These are phyloP conservation scores for Hypoxylon crocopeplum DNA, from an alignment of 495 filamentous ascomycete species.

Conservation along the genomic window DNA sequence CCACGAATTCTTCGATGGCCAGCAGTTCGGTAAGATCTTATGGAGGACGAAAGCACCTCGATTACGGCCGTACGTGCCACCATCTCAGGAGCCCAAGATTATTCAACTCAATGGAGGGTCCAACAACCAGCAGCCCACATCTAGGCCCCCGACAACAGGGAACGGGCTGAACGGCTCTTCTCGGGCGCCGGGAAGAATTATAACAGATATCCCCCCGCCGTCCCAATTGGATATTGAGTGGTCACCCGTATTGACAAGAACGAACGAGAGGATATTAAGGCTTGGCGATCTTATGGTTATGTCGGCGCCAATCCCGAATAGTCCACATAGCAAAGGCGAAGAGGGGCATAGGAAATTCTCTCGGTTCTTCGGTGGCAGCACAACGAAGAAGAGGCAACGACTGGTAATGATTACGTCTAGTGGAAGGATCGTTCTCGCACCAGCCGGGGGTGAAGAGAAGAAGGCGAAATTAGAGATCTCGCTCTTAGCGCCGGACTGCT, in stretches of 20 bases:
- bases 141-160: slow-evolving; percentile 45
- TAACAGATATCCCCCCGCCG: slow-evolving; percentile 94
- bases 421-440: slow-evolving; percentile 85
- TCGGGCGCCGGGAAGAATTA: slow-evolving; percentile 73
- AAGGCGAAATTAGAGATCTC: slow-evolving; percentile 90
- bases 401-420: slow-evolving; percentile 95
- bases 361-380: slow-evolving; percentile 87
- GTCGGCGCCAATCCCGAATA: slow-evolving; percentile 75
- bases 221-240: slow-evolving; percentile 98
- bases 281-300: slow-evolving; percentile 87
- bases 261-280: slow-evolving; percentile 93
- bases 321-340: slow-evolving; percentile 65
- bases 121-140: slow-evolving; percentile 57
- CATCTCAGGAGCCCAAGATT: slow-evolving; percentile 71
- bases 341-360: slow-evolving; percentile 81
- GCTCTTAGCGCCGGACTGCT: slow-evolving; percentile 71
- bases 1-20: slow-evolving; percentile 94
- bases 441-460: slow-evolving; percentile 95
- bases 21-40: slow-evolving; percentile 80
- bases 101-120: slow-evolving; percentile 79
- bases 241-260: slow-evolving; percentile 91
- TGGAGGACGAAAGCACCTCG: slow-evolving; percentile 94
- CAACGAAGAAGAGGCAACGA: slow-evolving; percentile 90
- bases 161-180: slow-evolving; percentile 42
- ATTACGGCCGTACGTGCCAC: slow-evolving; percentile 84